phyloP scores from a whole-genome alignment of 1,284 basidiomycete species.

The Ceratobasidium sp. region DNA sequence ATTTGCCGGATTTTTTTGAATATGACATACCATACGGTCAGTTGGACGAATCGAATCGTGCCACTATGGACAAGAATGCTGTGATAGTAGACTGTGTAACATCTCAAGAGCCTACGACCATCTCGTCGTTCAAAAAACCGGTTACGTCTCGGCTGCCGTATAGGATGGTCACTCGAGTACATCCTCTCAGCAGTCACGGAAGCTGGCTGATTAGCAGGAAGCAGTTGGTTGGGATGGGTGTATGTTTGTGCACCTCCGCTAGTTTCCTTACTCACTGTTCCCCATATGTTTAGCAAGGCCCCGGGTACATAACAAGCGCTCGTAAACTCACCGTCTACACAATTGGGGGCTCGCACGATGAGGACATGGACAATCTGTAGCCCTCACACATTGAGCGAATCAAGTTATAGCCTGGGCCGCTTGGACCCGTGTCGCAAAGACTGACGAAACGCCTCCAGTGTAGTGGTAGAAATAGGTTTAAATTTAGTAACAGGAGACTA shows the following conservation, averaged over 20 bases:
- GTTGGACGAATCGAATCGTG: background rate
- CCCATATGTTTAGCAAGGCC: too few species aligned
- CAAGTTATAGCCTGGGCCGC: too few species aligned
- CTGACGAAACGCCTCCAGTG: too few species aligned
- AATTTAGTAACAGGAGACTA: too few species aligned
- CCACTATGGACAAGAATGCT: background rate
- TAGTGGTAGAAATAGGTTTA: too few species aligned
- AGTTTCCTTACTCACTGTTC: too few species aligned
- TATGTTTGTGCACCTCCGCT: too few species aligned
- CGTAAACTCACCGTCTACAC: background rate
- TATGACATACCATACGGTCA: too few species aligned
- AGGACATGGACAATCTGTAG: too few species aligned
- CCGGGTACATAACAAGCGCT: background rate
- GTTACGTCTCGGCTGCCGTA: background rate
- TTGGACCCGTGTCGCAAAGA: too few species aligned
- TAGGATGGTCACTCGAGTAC: background rate
- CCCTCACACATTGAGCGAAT: too few species aligned
- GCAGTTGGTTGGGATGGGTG: background rate
- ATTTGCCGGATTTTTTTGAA: too few species aligned
- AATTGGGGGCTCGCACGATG: background rate
- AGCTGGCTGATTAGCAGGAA: slow-evolving; percentile 2
- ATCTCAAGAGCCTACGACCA: background rate
- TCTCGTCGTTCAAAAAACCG: background rate
- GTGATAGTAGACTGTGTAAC: background rate
- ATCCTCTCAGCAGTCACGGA: background rate